Evolutionary conservation across 2,329 filamentous ascomycete genomes (phyloP).

Genomic region (Incumbomyces lentus): DNA sequence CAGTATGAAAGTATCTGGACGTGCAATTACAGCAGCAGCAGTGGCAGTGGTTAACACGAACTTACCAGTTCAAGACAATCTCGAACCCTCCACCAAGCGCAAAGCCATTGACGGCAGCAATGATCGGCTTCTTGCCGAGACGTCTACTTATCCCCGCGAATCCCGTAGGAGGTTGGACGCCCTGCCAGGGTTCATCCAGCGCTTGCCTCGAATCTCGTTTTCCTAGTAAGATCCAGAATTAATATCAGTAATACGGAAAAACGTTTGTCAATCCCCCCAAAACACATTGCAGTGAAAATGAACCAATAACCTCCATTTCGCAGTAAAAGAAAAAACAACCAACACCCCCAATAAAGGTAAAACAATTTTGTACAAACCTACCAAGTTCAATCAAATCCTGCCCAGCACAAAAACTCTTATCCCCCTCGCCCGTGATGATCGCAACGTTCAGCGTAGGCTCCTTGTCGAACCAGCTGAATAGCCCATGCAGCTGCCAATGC

Average conservation of each 20-base stretch:
- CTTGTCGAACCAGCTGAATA: constrained; percentile 38
- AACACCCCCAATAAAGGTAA: too few species aligned
- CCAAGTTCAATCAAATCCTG: constrained; percentile 35
- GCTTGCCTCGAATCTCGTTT: constrained; percentile 4
- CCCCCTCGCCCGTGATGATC: constrained; percentile 34
- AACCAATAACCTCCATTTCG: too few species aligned
- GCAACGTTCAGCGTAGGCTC: constrained; percentile 34
- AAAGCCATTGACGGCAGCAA: constrained; percentile 66
- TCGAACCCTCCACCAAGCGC: constrained; percentile 69
- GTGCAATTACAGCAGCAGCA: not conserved
- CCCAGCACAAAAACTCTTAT: constrained; percentile 36
- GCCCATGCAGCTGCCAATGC: constrained; percentile 31
- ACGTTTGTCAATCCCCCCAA: too few species aligned
- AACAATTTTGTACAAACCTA: constrained; percentile 8
- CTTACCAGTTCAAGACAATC: constrained; percentile 36
- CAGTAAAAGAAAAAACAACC: too few species aligned
- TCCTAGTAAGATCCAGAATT: not conserved
- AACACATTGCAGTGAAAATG: too few species aligned
- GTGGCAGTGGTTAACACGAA: not conserved
- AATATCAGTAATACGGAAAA: too few species aligned
- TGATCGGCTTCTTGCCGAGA: constrained; percentile 60
- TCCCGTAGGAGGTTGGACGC: constrained; percentile 24
- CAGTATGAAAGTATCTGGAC: too few species aligned
- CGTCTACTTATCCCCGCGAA: constrained; percentile 44
- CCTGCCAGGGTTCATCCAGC: constrained; percentile 14